A percentile compares a stretch with the other conserved stretches of the same genome.
These are phyloP conservation scores for Bjerkandera adusta DNA, from an alignment of 1,284 basidiomycete species.

Conservation along the genomic window DNA sequence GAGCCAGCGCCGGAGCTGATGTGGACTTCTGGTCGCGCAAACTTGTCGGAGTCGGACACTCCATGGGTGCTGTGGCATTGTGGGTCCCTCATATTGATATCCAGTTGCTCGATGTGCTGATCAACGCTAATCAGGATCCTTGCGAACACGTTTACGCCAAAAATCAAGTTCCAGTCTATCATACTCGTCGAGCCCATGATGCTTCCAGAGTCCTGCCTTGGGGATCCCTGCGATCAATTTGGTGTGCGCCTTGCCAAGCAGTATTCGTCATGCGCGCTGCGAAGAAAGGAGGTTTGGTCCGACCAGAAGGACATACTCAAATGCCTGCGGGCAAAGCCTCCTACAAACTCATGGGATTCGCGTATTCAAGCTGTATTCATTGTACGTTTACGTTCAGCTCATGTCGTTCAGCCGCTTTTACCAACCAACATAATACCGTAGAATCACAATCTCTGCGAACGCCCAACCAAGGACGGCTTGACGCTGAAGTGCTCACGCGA, in stretches of 20 bases:
- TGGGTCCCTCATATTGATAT: too few relatives aligned
- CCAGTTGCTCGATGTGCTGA: too few relatives aligned
- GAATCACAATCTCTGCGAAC: constrained; percentile 43
- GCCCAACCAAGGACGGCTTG: constrained; percentile 47
- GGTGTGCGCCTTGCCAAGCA: too few relatives aligned
- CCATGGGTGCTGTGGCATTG: constrained; percentile 38
- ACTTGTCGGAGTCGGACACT: constrained; percentile 38
- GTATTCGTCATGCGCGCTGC: constrained; percentile 14
- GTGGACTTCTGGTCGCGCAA: constrained; percentile 33
- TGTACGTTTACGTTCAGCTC: too few relatives aligned
- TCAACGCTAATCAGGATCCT: constrained; percentile 41
- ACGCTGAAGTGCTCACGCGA: constrained; percentile 46
- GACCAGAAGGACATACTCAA: constrained; percentile 46
- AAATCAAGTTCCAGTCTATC: constrained; percentile 35
- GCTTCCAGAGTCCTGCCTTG: constrained; percentile 21
- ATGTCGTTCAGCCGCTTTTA: too few relatives aligned
- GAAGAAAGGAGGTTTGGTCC: constrained; percentile 49
- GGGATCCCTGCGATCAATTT: too few relatives aligned
- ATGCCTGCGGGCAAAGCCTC: too few relatives aligned
- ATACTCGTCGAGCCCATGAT: constrained; percentile 48
- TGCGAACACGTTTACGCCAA: constrained; percentile 37
- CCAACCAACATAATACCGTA: too few relatives aligned
- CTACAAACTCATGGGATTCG: constrained; percentile 49
- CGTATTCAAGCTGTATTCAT: too few relatives aligned
- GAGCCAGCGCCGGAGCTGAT: constrained; percentile 30